Base-by-base conservation (phyloP, 2,329 filamentous ascomycete genomes). In the Erysiphe pisi region DNA sequence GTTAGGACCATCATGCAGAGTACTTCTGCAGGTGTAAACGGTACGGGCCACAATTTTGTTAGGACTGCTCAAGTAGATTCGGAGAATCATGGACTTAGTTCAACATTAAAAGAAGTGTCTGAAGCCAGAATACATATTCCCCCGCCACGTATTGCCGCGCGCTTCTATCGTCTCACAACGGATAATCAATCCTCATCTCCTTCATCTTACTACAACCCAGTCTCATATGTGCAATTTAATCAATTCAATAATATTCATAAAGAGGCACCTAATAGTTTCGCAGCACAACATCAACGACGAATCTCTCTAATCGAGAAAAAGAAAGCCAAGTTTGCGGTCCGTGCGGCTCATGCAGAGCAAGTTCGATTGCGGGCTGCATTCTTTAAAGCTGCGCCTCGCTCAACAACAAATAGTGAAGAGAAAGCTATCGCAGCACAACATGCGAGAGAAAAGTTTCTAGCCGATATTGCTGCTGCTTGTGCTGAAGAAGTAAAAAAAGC, bases 401-500 rank as follows among this genome's bases (percentile, higher is more conserved):
- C 90, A 79, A 88, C 84, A 47, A 88, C 87, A 1, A 86, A 89
- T 77, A 91, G 89, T 68, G 92, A 94, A 82, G 91, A 94, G 82
- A 86, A 90, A 75, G 91, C 92, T 4, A 84, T 93, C 77, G 92
- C 92, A 8, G 92, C 92, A 7, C 89, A 93, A 78, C 87, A 93
- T 79, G 90, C 92, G 0, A 87, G 93, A 77, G 91, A 94, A 84
- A 91, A 91, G 80, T 93, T 94, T 80, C 84, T 95, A 25, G 92
- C 91, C 12, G 92, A 94, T 82, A 93, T 94, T 65, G 91, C 92
- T 4, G 91, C 92, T 74, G 87, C 89, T 78, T 94, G 92, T 81
- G 92, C 92, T 28, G 92, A 93, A 82, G 92, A 95, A 82, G 92
- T 95, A 22, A 89, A 91, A 81, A 87, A 91, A 79, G 92, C 92